A percentile compares a stretch with the other conserved stretches of the same genome.
phyloP scores from a whole-genome alignment of 2,329 filamentous ascomycete genomes.

The Talaromyces sp. region DNA sequence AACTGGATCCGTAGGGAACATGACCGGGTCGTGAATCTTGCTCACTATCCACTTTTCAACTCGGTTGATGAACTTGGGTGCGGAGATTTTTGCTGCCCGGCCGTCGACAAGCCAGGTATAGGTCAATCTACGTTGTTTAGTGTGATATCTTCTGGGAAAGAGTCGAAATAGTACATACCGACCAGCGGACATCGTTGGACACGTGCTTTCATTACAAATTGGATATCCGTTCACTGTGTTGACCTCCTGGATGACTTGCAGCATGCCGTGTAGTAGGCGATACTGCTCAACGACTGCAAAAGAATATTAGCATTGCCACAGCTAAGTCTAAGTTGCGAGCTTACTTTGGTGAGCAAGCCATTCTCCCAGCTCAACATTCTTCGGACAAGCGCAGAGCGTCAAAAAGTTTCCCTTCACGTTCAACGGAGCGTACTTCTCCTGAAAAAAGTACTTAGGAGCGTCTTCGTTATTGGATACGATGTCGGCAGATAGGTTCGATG shows the following conservation, averaged over 20 bases:
- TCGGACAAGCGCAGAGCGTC: slow-evolving; percentile 87
- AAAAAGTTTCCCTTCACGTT: slow-evolving; percentile 98
- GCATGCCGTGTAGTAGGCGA: slow-evolving; percentile 81
- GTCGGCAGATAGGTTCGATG: slow-evolving; percentile 37
- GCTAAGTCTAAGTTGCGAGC: slow-evolving; percentile 22
- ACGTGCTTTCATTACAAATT: slow-evolving; percentile 79
- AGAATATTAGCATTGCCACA: slow-evolving; percentile 6
- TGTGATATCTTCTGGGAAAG: neutral
- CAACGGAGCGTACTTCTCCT: slow-evolving; percentile 64
- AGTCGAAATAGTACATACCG: slow-evolving; percentile 59
- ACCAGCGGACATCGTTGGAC: slow-evolving; percentile 91
- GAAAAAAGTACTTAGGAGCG: slow-evolving; percentile 50
- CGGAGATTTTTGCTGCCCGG: slow-evolving; percentile 85
- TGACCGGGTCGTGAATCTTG: slow-evolving; percentile 84
- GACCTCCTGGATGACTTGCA: slow-evolving; percentile 81
- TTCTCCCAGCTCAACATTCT: slow-evolving; percentile 89
- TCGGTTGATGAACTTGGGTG: slow-evolving; percentile 88
- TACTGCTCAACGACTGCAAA: slow-evolving; percentile 83
- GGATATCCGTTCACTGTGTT: slow-evolving; percentile 70
- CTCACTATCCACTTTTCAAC: slow-evolving; percentile 97
- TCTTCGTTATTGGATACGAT: slow-evolving; percentile 38
- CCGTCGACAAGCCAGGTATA: slow-evolving; percentile 95
- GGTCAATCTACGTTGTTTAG: slow-evolving; percentile 62
- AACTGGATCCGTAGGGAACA: slow-evolving; percentile 84
- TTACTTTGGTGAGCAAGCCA: slow-evolving; percentile 94